Evolutionary conservation across 352 stramenopile species (phyloP).

Genomic region (Phytophthora meadii): DNA sequence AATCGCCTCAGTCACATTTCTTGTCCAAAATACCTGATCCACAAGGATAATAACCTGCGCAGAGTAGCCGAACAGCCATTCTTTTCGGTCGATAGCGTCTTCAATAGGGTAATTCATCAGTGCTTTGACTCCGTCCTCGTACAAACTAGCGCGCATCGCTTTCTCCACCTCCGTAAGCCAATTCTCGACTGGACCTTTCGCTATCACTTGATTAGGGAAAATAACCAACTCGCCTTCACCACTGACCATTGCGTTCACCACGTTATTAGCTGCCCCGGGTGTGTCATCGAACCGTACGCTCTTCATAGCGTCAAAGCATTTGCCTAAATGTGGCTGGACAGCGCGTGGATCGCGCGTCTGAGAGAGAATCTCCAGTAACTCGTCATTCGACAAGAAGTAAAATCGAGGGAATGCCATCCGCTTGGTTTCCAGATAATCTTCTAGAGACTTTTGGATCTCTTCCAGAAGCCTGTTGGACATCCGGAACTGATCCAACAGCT

Average conservation of each 20-base stretch:
- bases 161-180: slow-evolving; percentile 92
- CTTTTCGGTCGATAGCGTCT: slow-evolving; percentile 86
- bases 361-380: slow-evolving; percentile 91
- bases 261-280: slow-evolving; percentile 40
- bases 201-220: slow-evolving; percentile 77
- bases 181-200: slow-evolving; percentile 85
- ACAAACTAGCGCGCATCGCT: slow-evolving; percentile 87
- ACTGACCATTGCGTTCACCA: slow-evolving; percentile 87
- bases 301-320: slow-evolving; percentile 95
- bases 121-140: slow-evolving; percentile 86
- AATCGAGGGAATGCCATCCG: slow-evolving; percentile 92
- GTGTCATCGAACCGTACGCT: slow-evolving; percentile 87
- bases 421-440: slow-evolving; percentile 94
- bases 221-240: slow-evolving; percentile 87
- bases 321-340: slow-evolving; percentile 91
- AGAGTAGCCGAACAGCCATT: slow-evolving; percentile 92
- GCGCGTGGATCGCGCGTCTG: slow-evolving; percentile 90
- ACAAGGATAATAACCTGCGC: slow-evolving; percentile 90
- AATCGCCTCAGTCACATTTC: slow-evolving; percentile 87
- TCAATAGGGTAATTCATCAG: slow-evolving; percentile 89
- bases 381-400: slow-evolving; percentile 94
- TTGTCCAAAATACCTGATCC: slow-evolving; percentile 93
- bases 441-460: slow-evolving; percentile 92
- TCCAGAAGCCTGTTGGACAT: slow-evolving; percentile 88
- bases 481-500: slow-evolving; percentile 86